Evolutionary conservation across 1,139 yeast species (phyloP), one percentile per base, ranked within the genome.

Genomic region (Saccharomyces hybrid): DNA sequence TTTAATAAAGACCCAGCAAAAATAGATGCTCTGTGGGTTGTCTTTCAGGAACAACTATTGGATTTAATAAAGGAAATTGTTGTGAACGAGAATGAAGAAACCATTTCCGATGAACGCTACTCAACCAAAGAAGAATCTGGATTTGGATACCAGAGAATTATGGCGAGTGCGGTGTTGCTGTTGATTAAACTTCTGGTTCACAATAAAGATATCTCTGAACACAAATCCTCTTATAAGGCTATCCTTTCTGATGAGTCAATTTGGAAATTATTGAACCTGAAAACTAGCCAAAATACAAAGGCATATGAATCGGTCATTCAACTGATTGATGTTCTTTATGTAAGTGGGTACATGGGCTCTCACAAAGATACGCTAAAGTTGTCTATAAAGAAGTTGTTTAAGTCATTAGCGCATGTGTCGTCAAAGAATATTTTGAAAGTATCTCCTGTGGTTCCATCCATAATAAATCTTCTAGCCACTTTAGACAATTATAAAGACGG

Each of bases 101-200:
- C 90, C 0, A 69, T 90, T 44, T 83, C 95, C 4, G 97, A 91
- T 63, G 86, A 83, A 63, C 75, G 96, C 57, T 84, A 82, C 65
- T 79, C 84, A 26, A 78, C 83, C 4, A 80, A 78, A 53, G 87
- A 83, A 30, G 96, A 89, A 58, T 78, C 88, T 0, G 74, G 75
- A 26, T 72, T 82, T n/a, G 88, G 87, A 66, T 87, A 83, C 64
- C 76, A 78, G 42, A 74, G 96, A 54, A 78, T 85, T 1, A 67
- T 83, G 13, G 76, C 78, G 49, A 73, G 84, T 5, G 73, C 84
- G 4, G 62, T 87, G 11, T 73, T 74, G 50, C 71, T 86, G 67
- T 65, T 86, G 26, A 74, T 72, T 1, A 77, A 78, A 54, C 55
- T 83, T 48, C 59, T 75, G 5, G 63, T 59, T 16, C 64, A 67